Base-by-base conservation (phyloP, 805 yeast genomes). In the Teunomyces panamensis region DNA sequence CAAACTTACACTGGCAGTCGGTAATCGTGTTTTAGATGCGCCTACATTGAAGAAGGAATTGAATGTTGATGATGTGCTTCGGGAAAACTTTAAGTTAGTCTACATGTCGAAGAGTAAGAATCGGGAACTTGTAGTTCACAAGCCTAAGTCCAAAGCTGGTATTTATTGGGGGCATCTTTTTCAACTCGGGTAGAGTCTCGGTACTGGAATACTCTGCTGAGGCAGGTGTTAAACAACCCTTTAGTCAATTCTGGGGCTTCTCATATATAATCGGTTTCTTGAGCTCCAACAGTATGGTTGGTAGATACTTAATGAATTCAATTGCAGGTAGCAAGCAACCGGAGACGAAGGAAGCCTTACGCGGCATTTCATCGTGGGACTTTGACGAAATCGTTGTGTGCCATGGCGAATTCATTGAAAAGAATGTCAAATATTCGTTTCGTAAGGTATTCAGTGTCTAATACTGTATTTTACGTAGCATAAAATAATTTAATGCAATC, bases 351-450 rank as follows among this genome's bases (percentile, higher is more conserved):
- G 32, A 20, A 7, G 34, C 30, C 5, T 26, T 37, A 10, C 14
- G 20, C 6, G 30, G 29, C 7, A n/a, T 37, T 13, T 16, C 27
- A 7, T 9, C 10, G n/a, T 37, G 14, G 41, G 43, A 76, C 36
- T 75, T 80, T 50, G 74, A 75, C 10, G 65, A 68, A n/a, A 65
- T 81, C 43, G 77, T 84, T 34, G 65, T 75, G 54, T 79, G 84
- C 52, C 89, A 83, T 58, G 89, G 89, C 9, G 76, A 76, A 51
- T 69, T 80, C 13, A 65, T 82, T 48, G 80, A 78, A 17, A 54
- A 60, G 17, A 55, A 60, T 43, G 69, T 67, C 8, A 65, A 65
- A 51, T 50, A 53, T 17, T 58, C 56, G 9, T 68, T 64, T 54
- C 54, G 56, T 29, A 36, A 45, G 30, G 48, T 48, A 10, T 37